Base-by-base conservation (phyloP, 495 filamentous ascomycete species). In the Podospora fimiseda region DNA sequence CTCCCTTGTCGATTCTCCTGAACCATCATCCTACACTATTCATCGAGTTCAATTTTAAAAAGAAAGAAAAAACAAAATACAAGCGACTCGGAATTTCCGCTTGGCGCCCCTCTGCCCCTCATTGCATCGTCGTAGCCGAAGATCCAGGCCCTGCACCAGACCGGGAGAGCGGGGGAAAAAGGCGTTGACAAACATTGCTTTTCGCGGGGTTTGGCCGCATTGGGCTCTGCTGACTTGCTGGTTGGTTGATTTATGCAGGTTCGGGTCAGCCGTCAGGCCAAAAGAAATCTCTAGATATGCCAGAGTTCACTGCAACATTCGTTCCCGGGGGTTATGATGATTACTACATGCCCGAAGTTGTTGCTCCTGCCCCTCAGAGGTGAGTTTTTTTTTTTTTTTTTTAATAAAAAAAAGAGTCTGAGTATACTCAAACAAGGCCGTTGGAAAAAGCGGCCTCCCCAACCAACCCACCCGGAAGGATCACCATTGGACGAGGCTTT, bases 271-370 rank as follows among this genome's bases (percentile, higher is more conserved):
- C 61, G 54, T 62, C 63, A 51, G 50, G 46, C 55, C 56, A 73
- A 68, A 33, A 33, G 27, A 61, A 77, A 63, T 58, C 74, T 64
- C 56, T 66, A 68, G 67, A 74, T 36, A 75, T 74, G 70, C 60
- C 73, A 55, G 61, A 74, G 55, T 72, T 92, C 60, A 85, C 85
- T 64, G 89, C 91, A 53, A 95, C 91, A 43, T 95, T 95, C 74
- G 86, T 88, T 69, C 91, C 93, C 59, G 89, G 91, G 64, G 87
- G 85, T 37, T 75, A 80, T 55, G 92, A 96, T 76, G 89, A 95
- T 71, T 96, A 89, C 61, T 89, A 86, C 69, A 85, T 83, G 77
- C 81, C 81, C 33, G 75, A 78, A 52, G 74, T 79, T 52, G 52
- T 76, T 45, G 74, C 74, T 57, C 92, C 92, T 53, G 76, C 87